Base-by-base conservation (phyloP, 2,329 filamentous ascomycete genomes). In the Aspergillus proliferans region DNA sequence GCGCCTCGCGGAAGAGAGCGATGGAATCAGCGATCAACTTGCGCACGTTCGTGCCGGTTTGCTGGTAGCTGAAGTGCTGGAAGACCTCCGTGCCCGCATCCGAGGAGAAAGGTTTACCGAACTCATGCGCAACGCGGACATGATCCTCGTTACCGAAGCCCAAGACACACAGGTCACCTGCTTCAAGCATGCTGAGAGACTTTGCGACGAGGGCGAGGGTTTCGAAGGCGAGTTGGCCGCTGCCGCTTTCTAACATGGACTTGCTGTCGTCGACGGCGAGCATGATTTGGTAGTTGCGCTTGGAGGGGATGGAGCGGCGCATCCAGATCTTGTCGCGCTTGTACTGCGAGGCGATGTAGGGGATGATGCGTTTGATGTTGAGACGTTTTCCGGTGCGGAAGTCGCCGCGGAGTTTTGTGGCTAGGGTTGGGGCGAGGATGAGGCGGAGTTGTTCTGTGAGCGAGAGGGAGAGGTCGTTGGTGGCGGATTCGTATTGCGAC, bases 311-410 rank as follows among this genome's bases (percentile, higher is more conserved):
- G 30, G 83, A 86, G 48, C 94, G 84, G 12, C 94, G 87, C 86
- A 98, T 95, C 93, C 93, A 99, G 71, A 99, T 99, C 78, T 98
- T 98, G 80, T 99, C 93, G 52, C 93, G 88, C 77, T 96, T 97
- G 79, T 96, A 98, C 65, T 87, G 86, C 0, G 91, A 97, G 1
- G 94, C 93, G 59, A 99, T 97, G 73, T 98, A 99, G 0, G 94
- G 93, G 62, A 99, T 98, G 71, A 99, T 98, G 59, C 92, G 89
- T 72, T 97, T 97, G 76, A 99, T 95, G 71, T 97, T 98, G 60
- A 99, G 88, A 0, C 93, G 86, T 70, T 99, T 98, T 54, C 93
- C 93, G 0, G 93, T 98, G 58, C 93, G 88, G 80, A 95, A 97
- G 58, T 95, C 90, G 40, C 93, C 93, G 2, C 92, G 91, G 53